Conservation (phyloP, 78 protist species). For the Goniomonas avonlea region DNA sequence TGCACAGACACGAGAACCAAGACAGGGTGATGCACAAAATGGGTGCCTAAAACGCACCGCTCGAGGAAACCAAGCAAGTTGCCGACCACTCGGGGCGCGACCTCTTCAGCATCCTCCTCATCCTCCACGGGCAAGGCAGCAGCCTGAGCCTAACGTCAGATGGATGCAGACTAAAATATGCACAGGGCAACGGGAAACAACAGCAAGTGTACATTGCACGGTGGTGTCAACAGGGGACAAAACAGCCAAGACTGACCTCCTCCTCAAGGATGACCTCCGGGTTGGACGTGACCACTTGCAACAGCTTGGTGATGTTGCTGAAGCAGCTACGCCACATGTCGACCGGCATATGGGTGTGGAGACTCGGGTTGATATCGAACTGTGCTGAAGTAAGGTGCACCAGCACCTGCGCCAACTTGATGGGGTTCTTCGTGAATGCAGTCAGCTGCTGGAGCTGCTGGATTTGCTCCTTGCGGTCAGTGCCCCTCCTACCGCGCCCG, state of each 20-base stretch:
- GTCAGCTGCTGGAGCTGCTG: background rate
- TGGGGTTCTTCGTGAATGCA: background rate
- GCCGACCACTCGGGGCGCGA: background rate
- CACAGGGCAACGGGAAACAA: too few relatives aligned
- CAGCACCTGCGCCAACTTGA: background rate
- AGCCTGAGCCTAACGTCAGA: too few relatives aligned
- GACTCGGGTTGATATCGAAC: background rate
- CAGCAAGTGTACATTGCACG: too few relatives aligned
- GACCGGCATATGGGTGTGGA: background rate
- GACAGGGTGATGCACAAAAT: too few relatives aligned
- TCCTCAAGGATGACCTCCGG: background rate
- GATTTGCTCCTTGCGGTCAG: constrained; percentile 2
- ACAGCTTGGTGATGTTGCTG: background rate
- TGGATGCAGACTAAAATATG: background rate
- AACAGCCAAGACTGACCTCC: background rate
- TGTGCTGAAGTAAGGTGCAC: constrained; percentile 11
- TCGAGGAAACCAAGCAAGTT: background rate
- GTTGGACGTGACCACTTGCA: background rate
- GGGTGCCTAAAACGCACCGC: too few relatives aligned
- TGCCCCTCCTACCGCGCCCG: constrained; percentile 14
- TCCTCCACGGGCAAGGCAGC: too few relatives aligned
- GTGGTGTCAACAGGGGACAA: too few relatives aligned
- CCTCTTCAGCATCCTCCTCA: background rate
- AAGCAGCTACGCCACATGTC: background rate
- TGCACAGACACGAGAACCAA: too few relatives aligned